phyloP scores from a whole-genome alignment of 2,329 filamentous ascomycete genomes.

The Pochonia chlamydosporia region DNA sequence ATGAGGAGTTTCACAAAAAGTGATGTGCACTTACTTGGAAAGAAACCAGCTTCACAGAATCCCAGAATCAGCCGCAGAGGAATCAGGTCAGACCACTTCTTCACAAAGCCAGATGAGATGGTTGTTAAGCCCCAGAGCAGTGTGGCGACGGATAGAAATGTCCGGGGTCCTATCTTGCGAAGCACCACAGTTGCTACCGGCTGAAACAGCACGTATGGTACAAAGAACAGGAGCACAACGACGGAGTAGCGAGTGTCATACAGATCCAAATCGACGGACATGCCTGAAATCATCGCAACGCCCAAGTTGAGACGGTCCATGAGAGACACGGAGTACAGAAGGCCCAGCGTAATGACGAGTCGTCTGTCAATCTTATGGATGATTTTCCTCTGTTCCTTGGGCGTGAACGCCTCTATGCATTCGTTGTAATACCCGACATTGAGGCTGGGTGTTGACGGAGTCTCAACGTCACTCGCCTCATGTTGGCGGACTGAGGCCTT shows the following conservation, averaged over 20 bases:
- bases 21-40: too few species aligned
- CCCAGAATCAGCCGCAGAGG: background rate
- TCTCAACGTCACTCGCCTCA: too few species aligned
- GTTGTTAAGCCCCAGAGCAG: conserved; percentile 15
- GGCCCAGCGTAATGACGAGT: background rate
- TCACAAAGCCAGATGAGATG: conserved; percentile 13
- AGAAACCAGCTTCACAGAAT: background rate
- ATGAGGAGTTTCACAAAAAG: background rate
- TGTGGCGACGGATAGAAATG: conserved; percentile 15
- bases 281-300: conserved; percentile 13
- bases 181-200: conserved; percentile 14
- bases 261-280: conserved; percentile 10
- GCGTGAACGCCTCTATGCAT: background rate
- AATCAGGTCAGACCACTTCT: conserved; percentile 5
- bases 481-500: too few species aligned
- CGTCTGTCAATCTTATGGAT: background rate
- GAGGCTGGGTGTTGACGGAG: too few species aligned
- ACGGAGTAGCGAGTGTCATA: conserved; percentile 11
- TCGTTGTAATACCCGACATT: background rate
- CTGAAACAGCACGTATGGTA: conserved; percentile 16
- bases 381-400: background rate
- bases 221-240: conserved; percentile 16
- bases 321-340: conserved; percentile 15
- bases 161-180: conserved; percentile 15
- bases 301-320: conserved; percentile 14